Evolutionary conservation across 169 alveolate species (phyloP), one percentile per base, ranked within the genome.

Genomic region (Cryptosporidium andersoni): DNA sequence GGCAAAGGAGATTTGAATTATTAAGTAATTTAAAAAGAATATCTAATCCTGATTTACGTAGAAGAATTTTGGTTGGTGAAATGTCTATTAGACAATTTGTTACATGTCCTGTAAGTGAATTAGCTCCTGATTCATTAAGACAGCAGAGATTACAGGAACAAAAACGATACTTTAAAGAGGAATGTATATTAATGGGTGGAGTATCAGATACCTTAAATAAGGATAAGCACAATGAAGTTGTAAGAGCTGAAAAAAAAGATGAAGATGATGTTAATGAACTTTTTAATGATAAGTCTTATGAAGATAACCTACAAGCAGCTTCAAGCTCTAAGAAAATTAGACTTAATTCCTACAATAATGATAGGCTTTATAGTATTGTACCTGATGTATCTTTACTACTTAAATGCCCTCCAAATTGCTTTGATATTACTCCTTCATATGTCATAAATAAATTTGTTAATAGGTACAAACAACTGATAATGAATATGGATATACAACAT

Each of bases 1-100:
- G 82, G 7, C 82, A 68, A 42, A 68, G 82, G 12, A 68, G 82
- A 37, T 68, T 68, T 68, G 82, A 68, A n/a, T 45, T 68, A 42
- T 55, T 68, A 66, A 68, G 82, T 25, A 68, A 68, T 40, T 56
- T 68, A 25, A 68, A 68, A 25, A 65, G 82, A 40, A 55, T 66
- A 9, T 55, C 52, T 42, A 68, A 68, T 47, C 47, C 67, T 4
- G 82, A 68, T 56, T 45, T 68, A 34, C 52, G 82, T 40, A 40
- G 82, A 9, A 42, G 82, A 45, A 68, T 68, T 7, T 42, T 68
- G n/a, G 58, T 66, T 12, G 82, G 82, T 11, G 82, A 68, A 55
- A 68, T 68, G 82, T 14, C 82, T 7, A 56, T 68, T 16, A 52
- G 82, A 45, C 63, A 68, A 25, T 68, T 68, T 55, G 82, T 68